phyloP scores from a whole-genome alignment of 176 grass and related monocot genomes.

The Carex parvula region DNA sequence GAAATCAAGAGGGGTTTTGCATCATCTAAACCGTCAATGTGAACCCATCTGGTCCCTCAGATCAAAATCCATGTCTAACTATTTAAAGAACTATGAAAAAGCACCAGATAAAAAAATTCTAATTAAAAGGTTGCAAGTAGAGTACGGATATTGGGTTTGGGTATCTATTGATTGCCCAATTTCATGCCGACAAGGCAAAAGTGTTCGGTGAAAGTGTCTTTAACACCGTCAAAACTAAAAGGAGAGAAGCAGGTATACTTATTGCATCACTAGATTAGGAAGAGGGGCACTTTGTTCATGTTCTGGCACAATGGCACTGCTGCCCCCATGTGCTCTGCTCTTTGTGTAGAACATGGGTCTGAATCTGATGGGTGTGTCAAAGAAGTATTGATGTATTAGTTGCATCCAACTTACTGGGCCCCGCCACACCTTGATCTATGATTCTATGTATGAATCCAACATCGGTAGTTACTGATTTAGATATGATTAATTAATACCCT shows the following conservation, averaged over 20 bases:
- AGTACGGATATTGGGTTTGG: not conserved
- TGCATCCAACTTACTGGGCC: not conserved
- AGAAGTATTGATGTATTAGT: not conserved
- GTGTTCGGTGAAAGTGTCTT: not conserved
- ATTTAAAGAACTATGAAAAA: not conserved
- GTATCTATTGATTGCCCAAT: conserved; percentile 8
- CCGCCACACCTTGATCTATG: not conserved
- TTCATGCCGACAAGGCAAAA: conserved; percentile 6
- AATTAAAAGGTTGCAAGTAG: not conserved
- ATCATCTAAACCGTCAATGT: no score
- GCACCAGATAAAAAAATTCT: not conserved
- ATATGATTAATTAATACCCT: not conserved
- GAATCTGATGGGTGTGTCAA: conserved; percentile 26
- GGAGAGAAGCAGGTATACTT: conserved; percentile 1
- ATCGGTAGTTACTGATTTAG: no score
- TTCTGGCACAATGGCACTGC: not conserved
- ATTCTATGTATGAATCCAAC: not conserved
- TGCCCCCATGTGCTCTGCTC: conserved; percentile 5
- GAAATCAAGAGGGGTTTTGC: no score
- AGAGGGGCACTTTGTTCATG: not conserved
- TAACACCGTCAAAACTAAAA: not conserved
- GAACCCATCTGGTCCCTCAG: no score
- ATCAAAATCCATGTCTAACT: not conserved
- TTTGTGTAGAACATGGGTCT: conserved; percentile 18
- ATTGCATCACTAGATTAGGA: conserved; percentile 10